These are phyloP conservation scores for Tuber umbilicatum DNA, from an alignment of 495 filamentous ascomycete species.

Conservation along the genomic window DNA sequence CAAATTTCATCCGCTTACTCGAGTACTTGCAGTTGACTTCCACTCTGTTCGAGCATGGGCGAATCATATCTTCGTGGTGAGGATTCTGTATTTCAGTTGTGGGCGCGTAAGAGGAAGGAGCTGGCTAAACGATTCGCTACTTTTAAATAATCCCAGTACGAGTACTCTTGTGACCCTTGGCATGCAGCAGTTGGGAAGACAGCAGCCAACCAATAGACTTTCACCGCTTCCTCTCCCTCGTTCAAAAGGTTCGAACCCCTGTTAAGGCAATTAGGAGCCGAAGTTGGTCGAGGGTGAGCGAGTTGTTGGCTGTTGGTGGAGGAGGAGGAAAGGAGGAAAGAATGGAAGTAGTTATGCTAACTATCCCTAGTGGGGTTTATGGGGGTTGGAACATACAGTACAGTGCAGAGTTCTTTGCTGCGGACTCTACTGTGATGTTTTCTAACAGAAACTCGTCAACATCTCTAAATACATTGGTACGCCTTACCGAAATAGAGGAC, in stretches of 20 bases:
- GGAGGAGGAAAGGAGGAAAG: not conserved
- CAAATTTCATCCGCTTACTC: slow-evolving; percentile 2
- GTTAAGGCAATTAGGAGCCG: not conserved
- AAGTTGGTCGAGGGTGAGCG: not conserved
- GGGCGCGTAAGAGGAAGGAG: not conserved
- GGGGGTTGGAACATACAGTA: not conserved
- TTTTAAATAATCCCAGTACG: not conserved
- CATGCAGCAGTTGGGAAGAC: not conserved
- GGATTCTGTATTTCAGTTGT: not conserved
- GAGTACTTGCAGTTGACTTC: not conserved
- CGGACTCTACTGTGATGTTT: not conserved
- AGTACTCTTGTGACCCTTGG: not conserved
- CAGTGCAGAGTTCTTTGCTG: not conserved
- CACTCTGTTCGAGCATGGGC: not conserved
- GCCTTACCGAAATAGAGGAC: not conserved
- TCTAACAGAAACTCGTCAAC: not conserved
- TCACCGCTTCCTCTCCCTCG: not conserved
- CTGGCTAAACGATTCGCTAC: slow-evolving; percentile 1
- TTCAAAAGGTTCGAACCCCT: not conserved
- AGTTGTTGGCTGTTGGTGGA: not conserved
- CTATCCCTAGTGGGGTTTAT: not conserved
- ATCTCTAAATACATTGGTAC: not conserved
- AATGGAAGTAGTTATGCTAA: not conserved
- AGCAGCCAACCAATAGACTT: not conserved
- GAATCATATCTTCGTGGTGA: slow-evolving; percentile 1